Evolutionary conservation across 2,329 filamentous ascomycete genomes (phyloP), one percentile per base, ranked within the genome.

Genomic region (Ceratocystis colombiana): DNA sequence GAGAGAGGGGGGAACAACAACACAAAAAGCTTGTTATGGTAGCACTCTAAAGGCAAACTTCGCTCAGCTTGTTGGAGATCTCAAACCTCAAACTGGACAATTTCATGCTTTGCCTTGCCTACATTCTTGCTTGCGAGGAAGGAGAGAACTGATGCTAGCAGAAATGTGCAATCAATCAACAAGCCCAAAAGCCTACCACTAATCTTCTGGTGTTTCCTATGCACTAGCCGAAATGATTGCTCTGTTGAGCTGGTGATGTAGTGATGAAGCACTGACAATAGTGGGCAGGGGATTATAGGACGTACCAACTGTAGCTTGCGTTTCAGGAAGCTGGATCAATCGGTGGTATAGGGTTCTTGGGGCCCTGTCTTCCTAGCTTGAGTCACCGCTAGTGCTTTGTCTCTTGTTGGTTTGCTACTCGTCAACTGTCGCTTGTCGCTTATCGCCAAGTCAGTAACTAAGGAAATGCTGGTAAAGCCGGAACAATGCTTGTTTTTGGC

Each of bases 261-360:
- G 48, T 48, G 46, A 48, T 20, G 46, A 53, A 53, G 48, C 48
- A 53, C 48, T 25, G 48, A 53, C 48, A 25, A 53, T 53, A 41
- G 15, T 28, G 10, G 48, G 48, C 48, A 15, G 37, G 48, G 48
- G 20, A 53, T 25, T 53, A 53, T 22, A 53, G 48, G 22, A 53
- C 48, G 48, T 53, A 53, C 48, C 48, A 53, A 28, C 20, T 53
- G 48, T 28, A 53, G 48, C 48, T 53, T 41, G 37, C 12, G 37
- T 41, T 41, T 41, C 12, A 15, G 3, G 10, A 41, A 41, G 37
- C 37, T 12, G 37, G 12, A 41, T 41, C 10, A 15, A 41, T 15
- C 37, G 37, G 12, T 41, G 37, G 37, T 41, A 41, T 15, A 41
- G 37, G 37, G 37, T 41, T 41, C 10, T 41, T 4, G 37, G 3